phyloP scores from a whole-genome alignment of 2,329 filamentous ascomycete species.

The Plenodomus biglobosus region DNA sequence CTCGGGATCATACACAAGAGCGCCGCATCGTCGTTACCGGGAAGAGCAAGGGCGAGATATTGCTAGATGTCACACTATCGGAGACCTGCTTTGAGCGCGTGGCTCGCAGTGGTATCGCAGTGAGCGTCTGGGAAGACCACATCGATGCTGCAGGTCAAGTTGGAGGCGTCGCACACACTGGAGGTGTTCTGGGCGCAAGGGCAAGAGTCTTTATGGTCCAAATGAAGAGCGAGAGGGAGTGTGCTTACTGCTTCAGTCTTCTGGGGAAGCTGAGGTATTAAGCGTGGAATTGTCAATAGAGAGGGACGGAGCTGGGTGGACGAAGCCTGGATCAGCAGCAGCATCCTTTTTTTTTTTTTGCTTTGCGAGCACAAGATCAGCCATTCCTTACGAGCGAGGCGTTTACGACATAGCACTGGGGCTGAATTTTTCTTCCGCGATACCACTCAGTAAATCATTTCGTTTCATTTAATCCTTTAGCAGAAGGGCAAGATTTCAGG shows the following conservation, averaged over 20 bases:
- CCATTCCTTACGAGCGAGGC: no score
- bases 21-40: slow-evolving; percentile 82
- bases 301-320: no score
- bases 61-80: slow-evolving; percentile 82
- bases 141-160: slow-evolving; percentile 55
- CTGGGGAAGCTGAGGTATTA: slow-evolving; percentile 55
- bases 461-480: no score
- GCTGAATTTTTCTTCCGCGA: no score
- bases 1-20: slow-evolving; percentile 58
- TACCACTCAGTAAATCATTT: no score
- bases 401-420: no score
- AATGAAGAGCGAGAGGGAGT: slow-evolving; percentile 51
- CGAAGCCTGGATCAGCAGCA: no score
- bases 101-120: slow-evolving; percentile 81
- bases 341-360: no score
- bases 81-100: slow-evolving; percentile 83
- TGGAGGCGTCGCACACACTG: slow-evolving; percentile 60
- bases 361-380: no score
- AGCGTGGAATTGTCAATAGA: not conserved
- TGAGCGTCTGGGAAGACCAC: slow-evolving; percentile 78
- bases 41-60: slow-evolving; percentile 65
- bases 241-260: slow-evolving; percentile 52
- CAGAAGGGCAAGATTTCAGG: no score
- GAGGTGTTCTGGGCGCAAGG: slow-evolving; percentile 58
- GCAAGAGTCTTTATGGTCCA: slow-evolving; percentile 68